Percentiles rank a stretch among this genome's conserved stretches.
Evolutionary conservation across 1,139 yeast species (phyloP).

Genomic region (Scheffersomyces parashehatae): DNA sequence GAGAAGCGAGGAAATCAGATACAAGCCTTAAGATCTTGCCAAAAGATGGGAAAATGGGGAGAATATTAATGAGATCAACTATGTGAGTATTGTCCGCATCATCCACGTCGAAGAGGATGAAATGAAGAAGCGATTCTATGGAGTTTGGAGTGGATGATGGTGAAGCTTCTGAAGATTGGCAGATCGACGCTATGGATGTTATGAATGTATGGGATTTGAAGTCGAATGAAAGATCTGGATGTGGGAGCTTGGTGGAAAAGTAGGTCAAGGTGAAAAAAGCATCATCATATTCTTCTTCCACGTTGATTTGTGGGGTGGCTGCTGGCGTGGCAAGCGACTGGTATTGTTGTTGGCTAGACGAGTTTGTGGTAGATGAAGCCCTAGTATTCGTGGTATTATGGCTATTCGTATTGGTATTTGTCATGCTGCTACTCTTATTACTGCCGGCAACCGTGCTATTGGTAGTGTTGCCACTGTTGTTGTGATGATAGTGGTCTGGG

Average conservation of each 20-base stretch:
- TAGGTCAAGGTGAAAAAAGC: slow-evolving; percentile 16
- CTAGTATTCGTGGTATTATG: slow-evolving; percentile 5
- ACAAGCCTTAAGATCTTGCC: slow-evolving; percentile 48
- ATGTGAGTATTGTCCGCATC: slow-evolving; percentile 32
- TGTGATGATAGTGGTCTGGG: neutral
- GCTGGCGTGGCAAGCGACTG: neutral
- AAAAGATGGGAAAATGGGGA: slow-evolving; percentile 70
- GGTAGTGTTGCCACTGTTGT: neutral
- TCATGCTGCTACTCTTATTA: neutral
- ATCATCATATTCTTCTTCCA: no score
- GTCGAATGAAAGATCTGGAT: slow-evolving; percentile 68
- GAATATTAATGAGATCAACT: slow-evolving; percentile 49
- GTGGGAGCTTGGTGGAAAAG: slow-evolving; percentile 43
- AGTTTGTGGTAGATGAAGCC: slow-evolving; percentile 1
- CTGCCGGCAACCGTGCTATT: slow-evolving; percentile 24
- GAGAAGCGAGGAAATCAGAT: slow-evolving; percentile 20
- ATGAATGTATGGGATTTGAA: slow-evolving; percentile 34
- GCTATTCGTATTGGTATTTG: neutral
- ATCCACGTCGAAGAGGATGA: slow-evolving; percentile 52
- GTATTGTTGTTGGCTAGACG: neutral
- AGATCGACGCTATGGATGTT: slow-evolving; percentile 11
- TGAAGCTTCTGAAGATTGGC: slow-evolving; percentile 8
- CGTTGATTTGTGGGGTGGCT: no score
- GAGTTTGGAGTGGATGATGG: slow-evolving; percentile 21
- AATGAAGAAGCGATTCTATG: slow-evolving; percentile 73